Conservation (phyloP, 2,329 filamentous ascomycete genomes). For the Claviceps spartinae region DNA sequence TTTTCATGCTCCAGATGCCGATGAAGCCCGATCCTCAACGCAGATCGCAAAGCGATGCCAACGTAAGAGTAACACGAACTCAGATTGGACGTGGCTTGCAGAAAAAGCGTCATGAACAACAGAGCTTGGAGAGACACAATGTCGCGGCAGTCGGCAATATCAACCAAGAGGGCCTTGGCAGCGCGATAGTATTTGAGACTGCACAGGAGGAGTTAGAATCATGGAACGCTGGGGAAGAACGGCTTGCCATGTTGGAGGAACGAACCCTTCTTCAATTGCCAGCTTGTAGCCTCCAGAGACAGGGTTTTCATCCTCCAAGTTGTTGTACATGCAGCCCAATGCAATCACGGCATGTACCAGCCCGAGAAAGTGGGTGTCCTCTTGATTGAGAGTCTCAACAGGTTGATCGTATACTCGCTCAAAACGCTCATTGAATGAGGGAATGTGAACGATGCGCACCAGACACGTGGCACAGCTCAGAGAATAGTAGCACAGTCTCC, state of each 20-base stretch:
- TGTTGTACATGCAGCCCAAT: conserved; percentile 58
- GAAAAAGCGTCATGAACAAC: conserved; percentile 67
- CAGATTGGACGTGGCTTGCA: conserved; percentile 66
- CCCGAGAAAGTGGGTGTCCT: conserved; percentile 56
- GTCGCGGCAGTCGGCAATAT: conserved; percentile 58
- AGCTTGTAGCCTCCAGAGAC: conserved; percentile 33
- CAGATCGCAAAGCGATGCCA: conserved; percentile 61
- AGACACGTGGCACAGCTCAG: conserved; percentile 44
- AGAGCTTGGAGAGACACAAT: conserved; percentile 61
- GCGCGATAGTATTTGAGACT: conserved; percentile 65
- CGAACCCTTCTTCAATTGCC: conserved; percentile 43
- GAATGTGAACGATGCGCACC: conserved; percentile 63
- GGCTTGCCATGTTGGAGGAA: neutral
- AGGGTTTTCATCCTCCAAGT: conserved; percentile 39
- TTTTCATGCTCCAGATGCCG: conserved; percentile 53
- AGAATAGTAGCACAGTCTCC: conserved; percentile 39
- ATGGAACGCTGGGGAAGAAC: conserved; percentile 7
- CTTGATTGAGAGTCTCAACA: conserved; percentile 45
- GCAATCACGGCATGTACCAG: conserved; percentile 58
- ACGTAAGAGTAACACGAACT: conserved; percentile 71
- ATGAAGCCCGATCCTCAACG: conserved; percentile 66
- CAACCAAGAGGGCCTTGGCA: conserved; percentile 50
- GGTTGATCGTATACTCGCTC: conserved; percentile 64
- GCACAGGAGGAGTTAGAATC: conserved; percentile 1
- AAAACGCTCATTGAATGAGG: conserved; percentile 65